These are phyloP conservation scores for Eutypa lata DNA, from an alignment of 2,329 filamentous ascomycete genomes.

Conservation along the genomic window DNA sequence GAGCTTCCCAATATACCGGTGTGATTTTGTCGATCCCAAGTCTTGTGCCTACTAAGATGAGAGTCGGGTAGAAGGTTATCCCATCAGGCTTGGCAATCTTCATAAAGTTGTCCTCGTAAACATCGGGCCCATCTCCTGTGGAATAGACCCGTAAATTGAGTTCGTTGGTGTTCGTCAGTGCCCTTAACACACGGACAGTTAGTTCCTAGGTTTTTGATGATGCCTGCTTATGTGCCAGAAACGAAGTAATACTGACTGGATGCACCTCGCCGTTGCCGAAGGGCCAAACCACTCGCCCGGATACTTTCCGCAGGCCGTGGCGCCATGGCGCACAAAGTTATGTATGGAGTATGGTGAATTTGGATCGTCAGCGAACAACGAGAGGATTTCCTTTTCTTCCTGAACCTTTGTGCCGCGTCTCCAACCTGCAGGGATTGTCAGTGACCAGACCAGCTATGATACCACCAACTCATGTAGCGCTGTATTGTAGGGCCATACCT, in stretches of 20 bases:
- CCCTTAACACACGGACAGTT: conserved; percentile 45
- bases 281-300: conserved; percentile 98
- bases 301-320: conserved; percentile 83
- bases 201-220: background rate
- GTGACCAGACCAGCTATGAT: conserved; percentile 4
- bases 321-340: conserved; percentile 86
- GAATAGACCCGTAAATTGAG: conserved; percentile 76
- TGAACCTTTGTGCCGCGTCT: conserved; percentile 55
- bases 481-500: conserved; percentile 47
- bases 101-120: conserved; percentile 88
- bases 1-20: conserved; percentile 90
- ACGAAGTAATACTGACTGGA: conserved; percentile 62
- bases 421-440: conserved; percentile 58
- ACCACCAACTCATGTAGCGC: background rate
- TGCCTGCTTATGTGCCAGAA: background rate
- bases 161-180: conserved; percentile 66
- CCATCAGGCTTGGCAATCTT: conserved; percentile 68
- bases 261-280: conserved; percentile 91
- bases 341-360: conserved; percentile 91
- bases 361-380: conserved; percentile 83
- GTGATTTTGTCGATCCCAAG: conserved; percentile 94
- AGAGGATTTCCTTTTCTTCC: conserved; percentile 69
- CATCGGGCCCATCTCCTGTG: conserved; percentile 84
- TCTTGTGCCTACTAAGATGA: conserved; percentile 84
- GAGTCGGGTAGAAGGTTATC: conserved; percentile 71